phyloP scores from a whole-genome alignment of 768 basidiomycete species.

The Phaffia australis region DNA sequence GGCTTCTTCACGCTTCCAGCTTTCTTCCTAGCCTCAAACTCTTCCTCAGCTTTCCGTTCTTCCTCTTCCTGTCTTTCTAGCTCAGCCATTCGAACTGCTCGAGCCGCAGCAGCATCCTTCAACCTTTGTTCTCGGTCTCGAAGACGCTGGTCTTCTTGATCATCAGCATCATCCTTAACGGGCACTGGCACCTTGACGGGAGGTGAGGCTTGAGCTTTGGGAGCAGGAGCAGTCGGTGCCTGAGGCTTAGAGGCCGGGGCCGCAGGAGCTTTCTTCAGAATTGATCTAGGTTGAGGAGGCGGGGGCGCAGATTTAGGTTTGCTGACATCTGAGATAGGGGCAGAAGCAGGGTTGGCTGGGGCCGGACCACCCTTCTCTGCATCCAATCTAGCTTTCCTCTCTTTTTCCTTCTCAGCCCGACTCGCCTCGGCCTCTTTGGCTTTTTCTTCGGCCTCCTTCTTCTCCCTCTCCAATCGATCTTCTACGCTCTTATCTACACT shows the following conservation, averaged over 20 bases:
- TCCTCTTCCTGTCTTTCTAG: constrained; percentile 61
- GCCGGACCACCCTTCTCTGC: constrained; percentile 46
- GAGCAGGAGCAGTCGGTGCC: constrained; percentile 37
- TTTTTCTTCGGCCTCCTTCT: constrained; percentile 83
- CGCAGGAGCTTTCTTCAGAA: constrained; percentile 41
- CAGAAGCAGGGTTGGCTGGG: neutral
- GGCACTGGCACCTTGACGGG: constrained; percentile 22
- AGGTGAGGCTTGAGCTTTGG: constrained; percentile 36
- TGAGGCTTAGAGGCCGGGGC: constrained; percentile 28
- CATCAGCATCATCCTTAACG: constrained; percentile 53
- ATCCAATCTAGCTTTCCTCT: constrained; percentile 62
- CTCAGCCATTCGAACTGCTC: constrained; percentile 46
- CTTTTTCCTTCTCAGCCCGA: constrained; percentile 64
- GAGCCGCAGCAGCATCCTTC: constrained; percentile 56
- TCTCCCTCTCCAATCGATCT: constrained; percentile 72
- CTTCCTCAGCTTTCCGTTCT: constrained; percentile 49
- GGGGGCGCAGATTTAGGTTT: constrained; percentile 34
- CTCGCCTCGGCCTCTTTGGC: constrained; percentile 63
- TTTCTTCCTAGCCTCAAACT: constrained; percentile 31
- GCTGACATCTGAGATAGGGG: neutral
- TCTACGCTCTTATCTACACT: constrained; percentile 67
- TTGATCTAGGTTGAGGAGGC: constrained; percentile 37
- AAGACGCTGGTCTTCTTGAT: constrained; percentile 66
- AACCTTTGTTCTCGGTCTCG: constrained; percentile 59
- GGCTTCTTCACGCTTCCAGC: constrained; percentile 17